These are phyloP conservation scores for Pseudogymnoascus sp. DNA, from an alignment of 2,329 filamentous ascomycete species.

Conservation along the genomic window DNA sequence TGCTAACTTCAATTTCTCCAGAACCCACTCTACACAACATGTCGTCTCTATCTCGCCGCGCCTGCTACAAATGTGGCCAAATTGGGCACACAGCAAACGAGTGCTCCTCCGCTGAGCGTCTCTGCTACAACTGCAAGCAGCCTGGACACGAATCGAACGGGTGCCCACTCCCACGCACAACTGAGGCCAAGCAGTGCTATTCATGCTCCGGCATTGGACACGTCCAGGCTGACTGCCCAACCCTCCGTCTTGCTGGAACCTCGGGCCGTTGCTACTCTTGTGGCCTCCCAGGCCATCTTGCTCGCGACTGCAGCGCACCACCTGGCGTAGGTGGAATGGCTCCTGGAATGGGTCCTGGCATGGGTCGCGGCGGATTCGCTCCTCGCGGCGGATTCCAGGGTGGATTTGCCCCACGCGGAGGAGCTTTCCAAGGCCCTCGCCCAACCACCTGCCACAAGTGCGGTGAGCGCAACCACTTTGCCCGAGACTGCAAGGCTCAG, in stretches of 20 bases:
- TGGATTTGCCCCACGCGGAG: constrained; percentile 59
- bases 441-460: constrained; percentile 67
- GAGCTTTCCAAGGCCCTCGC: constrained; percentile 60
- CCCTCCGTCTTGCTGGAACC: constrained; percentile 73
- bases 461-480: constrained; percentile 91
- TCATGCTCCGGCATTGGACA: constrained; percentile 98
- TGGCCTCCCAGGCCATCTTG: constrained; percentile 84
- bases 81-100: constrained; percentile 79
- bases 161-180: constrained; percentile 92
- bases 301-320: constrained; percentile 77
- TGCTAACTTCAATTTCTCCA: constrained; percentile 5
- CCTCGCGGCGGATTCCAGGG: constrained; percentile 62
- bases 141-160: constrained; percentile 91
- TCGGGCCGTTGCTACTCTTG: constrained; percentile 95
- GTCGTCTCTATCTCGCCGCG: constrained; percentile 73
- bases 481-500: constrained; percentile 82
- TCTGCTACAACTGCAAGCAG: constrained; percentile 95
- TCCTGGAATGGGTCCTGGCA: constrained; percentile 28
- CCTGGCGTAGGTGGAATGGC: constrained; percentile 38
- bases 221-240: constrained; percentile 97
- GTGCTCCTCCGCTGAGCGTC: constrained; percentile 93
- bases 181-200: constrained; percentile 99
- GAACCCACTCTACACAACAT: constrained; percentile 35
- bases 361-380: constrained; percentile 59
- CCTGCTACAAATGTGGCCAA: constrained; percentile 65